Conservation (phyloP, 306 rosid genomes). For the Arachis stenosperma region DNA sequence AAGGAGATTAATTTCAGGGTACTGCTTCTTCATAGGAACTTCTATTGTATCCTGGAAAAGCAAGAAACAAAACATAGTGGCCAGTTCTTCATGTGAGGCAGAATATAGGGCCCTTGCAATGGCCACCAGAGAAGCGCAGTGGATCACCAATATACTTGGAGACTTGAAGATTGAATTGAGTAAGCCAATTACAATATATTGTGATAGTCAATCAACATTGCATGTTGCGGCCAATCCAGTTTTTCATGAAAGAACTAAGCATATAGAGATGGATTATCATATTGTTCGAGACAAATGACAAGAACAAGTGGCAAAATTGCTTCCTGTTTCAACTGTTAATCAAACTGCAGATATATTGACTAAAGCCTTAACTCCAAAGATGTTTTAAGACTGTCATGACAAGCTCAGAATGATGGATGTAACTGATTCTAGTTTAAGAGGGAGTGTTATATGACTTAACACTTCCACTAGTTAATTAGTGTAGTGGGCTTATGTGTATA, state of each 20-base stretch:
- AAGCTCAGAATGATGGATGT: neutral
- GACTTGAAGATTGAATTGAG: too few species aligned
- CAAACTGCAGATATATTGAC: neutral
- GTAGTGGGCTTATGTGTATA: too few species aligned
- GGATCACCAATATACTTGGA: neutral
- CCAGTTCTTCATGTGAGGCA: neutral
- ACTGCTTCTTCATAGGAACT: neutral
- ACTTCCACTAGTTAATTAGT: too few species aligned
- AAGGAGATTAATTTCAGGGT: too few species aligned
- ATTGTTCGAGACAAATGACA: neutral
- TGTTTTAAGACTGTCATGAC: neutral
- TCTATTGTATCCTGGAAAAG: neutral
- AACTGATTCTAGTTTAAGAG: neutral
- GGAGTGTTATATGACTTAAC: neutral
- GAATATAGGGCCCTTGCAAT: neutral
- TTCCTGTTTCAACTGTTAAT: neutral
- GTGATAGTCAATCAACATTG: neutral
- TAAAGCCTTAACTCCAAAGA: too few species aligned
- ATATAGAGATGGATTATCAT: too few species aligned
- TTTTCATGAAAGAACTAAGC: too few species aligned
- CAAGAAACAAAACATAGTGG: neutral
- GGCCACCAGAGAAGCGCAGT: neutral
- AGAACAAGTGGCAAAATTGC: too few species aligned
- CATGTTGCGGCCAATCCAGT: neutral
- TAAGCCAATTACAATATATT: neutral